phyloP scores from a whole-genome alignment of 164 flowering plant genomes.

The Amborella trichopoda region DNA sequence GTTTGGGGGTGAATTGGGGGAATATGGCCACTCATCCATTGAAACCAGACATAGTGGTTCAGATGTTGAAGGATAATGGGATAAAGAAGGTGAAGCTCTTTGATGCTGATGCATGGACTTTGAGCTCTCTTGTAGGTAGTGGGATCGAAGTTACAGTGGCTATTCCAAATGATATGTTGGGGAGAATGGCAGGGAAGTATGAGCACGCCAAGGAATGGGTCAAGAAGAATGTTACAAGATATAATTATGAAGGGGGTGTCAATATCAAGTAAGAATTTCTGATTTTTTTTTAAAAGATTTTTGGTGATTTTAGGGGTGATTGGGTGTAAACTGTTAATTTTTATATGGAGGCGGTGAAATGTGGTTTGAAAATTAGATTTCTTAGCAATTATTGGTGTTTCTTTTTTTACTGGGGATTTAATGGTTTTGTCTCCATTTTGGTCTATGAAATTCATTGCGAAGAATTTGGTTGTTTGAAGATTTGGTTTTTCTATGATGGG shows the following conservation, averaged over 20 bases:
- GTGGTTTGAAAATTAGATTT: background rate
- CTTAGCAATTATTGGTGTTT: background rate
- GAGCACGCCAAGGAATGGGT: conserved; percentile 65
- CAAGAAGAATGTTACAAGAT: conserved; percentile 37
- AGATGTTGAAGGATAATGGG: conserved; percentile 64
- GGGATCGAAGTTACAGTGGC: conserved; percentile 81
- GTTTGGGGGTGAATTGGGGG: conserved; percentile 88
- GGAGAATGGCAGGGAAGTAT: conserved; percentile 13
- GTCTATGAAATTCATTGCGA: too few species aligned
- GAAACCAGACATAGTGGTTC: conserved; percentile 36
- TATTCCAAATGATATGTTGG: conserved; percentile 61
- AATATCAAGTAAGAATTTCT: conserved; percentile 39
- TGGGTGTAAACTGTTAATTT: background rate
- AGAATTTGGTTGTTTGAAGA: too few species aligned
- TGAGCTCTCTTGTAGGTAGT: conserved; percentile 46
- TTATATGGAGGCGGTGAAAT: too few species aligned
- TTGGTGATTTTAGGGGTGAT: background rate
- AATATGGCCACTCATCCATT: conserved; percentile 40
- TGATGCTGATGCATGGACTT: conserved; percentile 50
- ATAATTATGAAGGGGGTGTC: conserved; percentile 50
- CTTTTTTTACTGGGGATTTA: background rate
- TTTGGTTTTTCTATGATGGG: too few species aligned
- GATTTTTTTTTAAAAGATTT: background rate
- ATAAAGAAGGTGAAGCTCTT: conserved; percentile 75
- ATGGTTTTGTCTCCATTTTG: background rate